phyloP scores from a whole-genome alignment of 116 monocot species.

The Posidonia oceanica region DNA sequence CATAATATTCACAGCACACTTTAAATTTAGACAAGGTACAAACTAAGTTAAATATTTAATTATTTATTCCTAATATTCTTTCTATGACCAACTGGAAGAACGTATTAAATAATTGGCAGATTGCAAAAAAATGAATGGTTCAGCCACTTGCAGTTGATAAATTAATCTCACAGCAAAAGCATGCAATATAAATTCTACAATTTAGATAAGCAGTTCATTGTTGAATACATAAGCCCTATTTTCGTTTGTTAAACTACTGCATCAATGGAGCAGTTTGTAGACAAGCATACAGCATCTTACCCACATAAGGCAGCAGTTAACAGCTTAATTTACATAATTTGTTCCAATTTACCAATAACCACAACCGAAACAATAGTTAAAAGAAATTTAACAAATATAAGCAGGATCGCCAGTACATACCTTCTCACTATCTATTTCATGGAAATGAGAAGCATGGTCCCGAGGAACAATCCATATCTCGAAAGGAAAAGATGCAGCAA shows the following conservation, averaged over 20 bases:
- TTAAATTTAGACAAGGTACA: neutral
- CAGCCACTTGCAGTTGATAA: too few relatives aligned
- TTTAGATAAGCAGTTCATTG: too few relatives aligned
- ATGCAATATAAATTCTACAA: too few relatives aligned
- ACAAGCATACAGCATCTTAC: too few relatives aligned
- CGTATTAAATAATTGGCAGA: too few relatives aligned
- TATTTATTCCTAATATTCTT: too few relatives aligned
- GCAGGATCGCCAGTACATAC: slow-evolving; percentile 14
- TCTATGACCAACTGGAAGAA: too few relatives aligned
- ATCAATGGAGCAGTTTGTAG: neutral
- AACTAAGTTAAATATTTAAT: neutral
- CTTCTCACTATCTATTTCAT: slow-evolving; percentile 70
- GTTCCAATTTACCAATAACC: neutral
- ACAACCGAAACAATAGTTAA: neutral
- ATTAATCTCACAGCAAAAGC: too few relatives aligned
- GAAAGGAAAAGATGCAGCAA: slow-evolving; percentile 84
- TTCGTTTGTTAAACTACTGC: neutral
- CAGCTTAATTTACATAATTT: too few relatives aligned
- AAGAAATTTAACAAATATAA: neutral
- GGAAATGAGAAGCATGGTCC: slow-evolving; percentile 68
- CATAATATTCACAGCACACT: neutral
- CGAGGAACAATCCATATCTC: slow-evolving; percentile 87
- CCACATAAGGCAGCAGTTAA: neutral
- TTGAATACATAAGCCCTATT: too few relatives aligned
- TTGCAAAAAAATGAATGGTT: too few relatives aligned